phyloP scores from a whole-genome alignment of 805 yeast species.

The Wickerhamomyces bovis region DNA sequence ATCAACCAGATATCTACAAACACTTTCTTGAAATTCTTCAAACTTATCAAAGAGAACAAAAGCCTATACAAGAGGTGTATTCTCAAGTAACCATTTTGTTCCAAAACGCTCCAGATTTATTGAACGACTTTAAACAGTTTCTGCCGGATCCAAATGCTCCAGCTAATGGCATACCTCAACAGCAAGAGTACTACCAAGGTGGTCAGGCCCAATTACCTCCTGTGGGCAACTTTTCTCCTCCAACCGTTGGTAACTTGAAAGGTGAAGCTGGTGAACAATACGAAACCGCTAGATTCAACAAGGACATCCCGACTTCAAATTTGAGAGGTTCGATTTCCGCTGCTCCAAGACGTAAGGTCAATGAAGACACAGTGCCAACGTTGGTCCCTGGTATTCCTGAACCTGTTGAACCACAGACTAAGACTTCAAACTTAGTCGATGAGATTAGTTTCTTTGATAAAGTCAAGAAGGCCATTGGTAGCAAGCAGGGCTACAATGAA shows the following conservation, averaged over 20 bases:
- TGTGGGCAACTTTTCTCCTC: constrained; percentile 81
- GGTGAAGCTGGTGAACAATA: constrained; percentile 14
- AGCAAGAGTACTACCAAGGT: constrained; percentile 23
- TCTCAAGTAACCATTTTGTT: constrained; percentile 86
- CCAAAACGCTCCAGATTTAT: constrained; percentile 87
- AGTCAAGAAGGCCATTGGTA: constrained; percentile 82
- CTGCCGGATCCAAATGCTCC: constrained; percentile 62
- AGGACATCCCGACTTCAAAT: constrained; percentile 29
- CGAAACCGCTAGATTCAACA: constrained; percentile 19
- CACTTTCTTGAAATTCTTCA: constrained; percentile 91
- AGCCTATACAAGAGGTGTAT: constrained; percentile 92
- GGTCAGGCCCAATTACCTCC: constrained; percentile 62
- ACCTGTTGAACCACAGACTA: constrained; percentile 57
- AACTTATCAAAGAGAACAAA: constrained; percentile 93
- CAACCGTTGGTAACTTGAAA: constrained; percentile 31
- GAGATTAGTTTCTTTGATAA: constrained; percentile 89
- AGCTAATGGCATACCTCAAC: constrained; percentile 11
- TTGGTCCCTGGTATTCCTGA: constrained; percentile 83
- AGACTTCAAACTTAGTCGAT: constrained; percentile 60
- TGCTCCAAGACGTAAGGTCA: constrained; percentile 16
- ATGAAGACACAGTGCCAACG: constrained; percentile 48
- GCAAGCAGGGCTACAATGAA: constrained; percentile 87
- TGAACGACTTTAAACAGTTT: constrained; percentile 93
- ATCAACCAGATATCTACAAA: constrained; percentile 94
- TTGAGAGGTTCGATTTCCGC: constrained; percentile 27